phyloP scores from a whole-genome alignment of 106 monocot species.

The Amphibolis antarctica region DNA sequence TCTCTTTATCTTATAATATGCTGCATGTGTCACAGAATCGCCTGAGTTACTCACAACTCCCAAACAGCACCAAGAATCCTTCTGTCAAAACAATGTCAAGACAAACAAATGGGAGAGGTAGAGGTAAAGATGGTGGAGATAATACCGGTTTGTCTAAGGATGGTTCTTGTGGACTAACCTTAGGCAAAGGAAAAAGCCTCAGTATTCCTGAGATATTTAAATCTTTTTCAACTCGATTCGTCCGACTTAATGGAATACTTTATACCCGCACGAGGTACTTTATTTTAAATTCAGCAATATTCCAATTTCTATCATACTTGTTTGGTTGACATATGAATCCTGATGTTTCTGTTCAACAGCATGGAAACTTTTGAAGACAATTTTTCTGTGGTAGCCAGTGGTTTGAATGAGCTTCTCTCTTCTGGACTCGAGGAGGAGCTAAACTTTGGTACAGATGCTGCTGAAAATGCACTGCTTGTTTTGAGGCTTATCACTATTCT shows the following conservation, averaged over 20 bases:
- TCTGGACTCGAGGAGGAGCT: conserved; percentile 64
- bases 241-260: conserved; percentile 86
- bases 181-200: conserved; percentile 28
- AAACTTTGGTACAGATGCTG: conserved; percentile 59
- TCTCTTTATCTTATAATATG: neutral
- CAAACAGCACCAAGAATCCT: conserved; percentile 28
- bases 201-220: conserved; percentile 42
- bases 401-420: conserved; percentile 56
- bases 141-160: conserved; percentile 37
- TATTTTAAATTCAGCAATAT: neutral
- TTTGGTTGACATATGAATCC: neutral
- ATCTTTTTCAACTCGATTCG: conserved; percentile 65
- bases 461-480: conserved; percentile 48
- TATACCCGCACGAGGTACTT: conserved; percentile 86
- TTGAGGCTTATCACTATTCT: conserved; percentile 69
- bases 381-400: conserved; percentile 34
- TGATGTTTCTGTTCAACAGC: conserved; percentile 5
- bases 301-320: neutral
- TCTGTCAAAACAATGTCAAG: conserved; percentile 22
- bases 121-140: conserved; percentile 55
- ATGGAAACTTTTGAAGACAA: conserved; percentile 91
- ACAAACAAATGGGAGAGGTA: conserved; percentile 44
- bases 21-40: conserved; percentile 57
- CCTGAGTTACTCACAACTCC: conserved; percentile 52
- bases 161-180: conserved; percentile 17